These are phyloP conservation scores for Penicillium sp. DNA, from an alignment of 2,329 filamentous ascomycete species.

Conservation along the genomic window DNA sequence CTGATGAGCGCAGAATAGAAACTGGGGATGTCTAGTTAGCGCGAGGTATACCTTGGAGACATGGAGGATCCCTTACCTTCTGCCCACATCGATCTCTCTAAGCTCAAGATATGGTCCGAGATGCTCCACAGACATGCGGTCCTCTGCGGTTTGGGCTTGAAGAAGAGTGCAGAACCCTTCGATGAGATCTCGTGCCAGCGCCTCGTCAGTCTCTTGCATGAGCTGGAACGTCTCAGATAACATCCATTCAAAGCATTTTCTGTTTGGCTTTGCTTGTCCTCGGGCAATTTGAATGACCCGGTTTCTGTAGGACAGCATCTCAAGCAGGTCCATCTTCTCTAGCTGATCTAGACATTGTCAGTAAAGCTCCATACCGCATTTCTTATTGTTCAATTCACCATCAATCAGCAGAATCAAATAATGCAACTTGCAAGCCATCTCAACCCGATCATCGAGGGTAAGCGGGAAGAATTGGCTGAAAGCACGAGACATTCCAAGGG, in stretches of 20 bases:
- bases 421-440: slow-evolving; percentile 14
- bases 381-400: slow-evolving; percentile 2
- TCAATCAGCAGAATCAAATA: slow-evolving; percentile 17
- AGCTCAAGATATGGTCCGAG: slow-evolving; percentile 15
- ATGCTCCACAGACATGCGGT: slow-evolving; percentile 9
- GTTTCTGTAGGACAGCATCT: slow-evolving; percentile 15
- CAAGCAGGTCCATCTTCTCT: slow-evolving; percentile 16
- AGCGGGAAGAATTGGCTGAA: slow-evolving; percentile 16
- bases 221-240: slow-evolving; percentile 11
- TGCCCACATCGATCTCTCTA: slow-evolving; percentile 15
- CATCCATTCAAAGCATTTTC: slow-evolving; percentile 15
- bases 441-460: slow-evolving; percentile 11
- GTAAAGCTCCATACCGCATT: neutral
- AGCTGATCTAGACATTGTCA: slow-evolving; percentile 14
- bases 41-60: neutral
- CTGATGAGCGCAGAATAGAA: slow-evolving; percentile 18
- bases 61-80: slow-evolving; percentile 6
- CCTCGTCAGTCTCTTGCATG: slow-evolving; percentile 11
- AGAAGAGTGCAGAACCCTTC: slow-evolving; percentile 17
- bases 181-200: slow-evolving; percentile 7
- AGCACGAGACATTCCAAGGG: slow-evolving; percentile 16
- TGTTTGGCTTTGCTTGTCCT: slow-evolving; percentile 5
- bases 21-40: neutral
- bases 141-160: slow-evolving; percentile 12
- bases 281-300: slow-evolving; percentile 9